phyloP scores from a whole-genome alignment of 805 yeast species.

The Aciculoconidium aculeatum region DNA sequence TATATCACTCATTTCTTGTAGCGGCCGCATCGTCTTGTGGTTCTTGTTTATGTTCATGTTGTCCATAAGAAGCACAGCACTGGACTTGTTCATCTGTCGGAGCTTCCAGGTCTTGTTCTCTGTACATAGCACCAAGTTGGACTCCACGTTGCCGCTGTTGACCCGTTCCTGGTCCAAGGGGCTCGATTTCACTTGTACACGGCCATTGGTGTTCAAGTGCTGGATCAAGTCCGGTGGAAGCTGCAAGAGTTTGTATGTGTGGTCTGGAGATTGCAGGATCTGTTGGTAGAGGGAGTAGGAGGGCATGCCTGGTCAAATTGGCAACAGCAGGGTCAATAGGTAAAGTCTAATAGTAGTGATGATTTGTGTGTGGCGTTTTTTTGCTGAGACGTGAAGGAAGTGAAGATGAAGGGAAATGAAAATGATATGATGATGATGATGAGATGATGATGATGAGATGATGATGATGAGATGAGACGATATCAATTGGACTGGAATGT shows the following conservation, averaged over 20 bases:
- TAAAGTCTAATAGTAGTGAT: too few species aligned
- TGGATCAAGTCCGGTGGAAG: slow-evolving; percentile 44
- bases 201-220: slow-evolving; percentile 24
- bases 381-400: too few species aligned
- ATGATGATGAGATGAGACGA: too few species aligned
- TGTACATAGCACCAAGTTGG: slow-evolving; percentile 59
- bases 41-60: slow-evolving; percentile 9
- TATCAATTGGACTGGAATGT: too few species aligned
- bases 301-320: slow-evolving; percentile 46
- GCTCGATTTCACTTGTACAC: slow-evolving; percentile 34
- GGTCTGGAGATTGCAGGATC: slow-evolving; percentile 17
- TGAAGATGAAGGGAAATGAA: too few species aligned
- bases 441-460: too few species aligned
- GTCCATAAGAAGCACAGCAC: slow-evolving; percentile 58
- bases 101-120: slow-evolving; percentile 52
- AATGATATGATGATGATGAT: too few species aligned
- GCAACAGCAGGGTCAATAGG: slow-evolving; percentile 62
- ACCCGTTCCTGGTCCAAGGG: slow-evolving; percentile 5
- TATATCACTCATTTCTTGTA: background rate
- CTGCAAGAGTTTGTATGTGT: slow-evolving; percentile 45
- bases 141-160: slow-evolving; percentile 7
- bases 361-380: too few species aligned
- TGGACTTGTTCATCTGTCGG: slow-evolving; percentile 81
- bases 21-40: background rate
- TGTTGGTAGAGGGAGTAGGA: slow-evolving; percentile 10